Percentiles rank a stretch among this genome's conserved stretches.
phyloP scores from a whole-genome alignment of 352 stramenopile genomes.

The Phytophthora idaei region DNA sequence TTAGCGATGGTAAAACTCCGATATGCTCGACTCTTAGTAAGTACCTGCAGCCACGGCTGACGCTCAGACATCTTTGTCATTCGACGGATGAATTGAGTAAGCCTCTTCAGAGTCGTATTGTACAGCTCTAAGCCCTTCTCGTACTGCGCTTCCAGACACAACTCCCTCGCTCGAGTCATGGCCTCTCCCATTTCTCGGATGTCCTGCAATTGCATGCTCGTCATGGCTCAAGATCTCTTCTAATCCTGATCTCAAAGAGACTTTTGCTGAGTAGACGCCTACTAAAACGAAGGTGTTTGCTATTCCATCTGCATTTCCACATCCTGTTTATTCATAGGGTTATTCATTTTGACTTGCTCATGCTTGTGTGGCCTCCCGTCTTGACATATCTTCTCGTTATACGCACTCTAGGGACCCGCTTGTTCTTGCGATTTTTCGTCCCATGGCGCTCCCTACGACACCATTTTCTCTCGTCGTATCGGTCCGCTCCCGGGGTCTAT shows the following conservation, averaged over 20 bases:
- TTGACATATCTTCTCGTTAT: slow-evolving; percentile 19
- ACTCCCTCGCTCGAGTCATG: slow-evolving; percentile 59
- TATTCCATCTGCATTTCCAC: slow-evolving; percentile 13
- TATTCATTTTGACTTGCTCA: slow-evolving; percentile 23
- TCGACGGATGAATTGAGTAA: slow-evolving; percentile 67
- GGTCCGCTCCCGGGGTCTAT: slow-evolving; percentile 6
- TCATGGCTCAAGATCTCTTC: slow-evolving; percentile 20
- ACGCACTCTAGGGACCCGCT: slow-evolving; percentile 18
- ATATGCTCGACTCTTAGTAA: neutral
- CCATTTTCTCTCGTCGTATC: slow-evolving; percentile 25
- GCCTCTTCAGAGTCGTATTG: slow-evolving; percentile 56
- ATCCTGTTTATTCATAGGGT: slow-evolving; percentile 24
- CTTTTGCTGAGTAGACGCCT: slow-evolving; percentile 8
- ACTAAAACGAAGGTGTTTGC: neutral
- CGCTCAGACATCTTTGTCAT: slow-evolving; percentile 78
- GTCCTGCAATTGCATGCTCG: slow-evolving; percentile 60
- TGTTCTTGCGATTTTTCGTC: slow-evolving; percentile 29
- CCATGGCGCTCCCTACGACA: slow-evolving; percentile 34
- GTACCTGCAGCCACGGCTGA: slow-evolving; percentile 81
- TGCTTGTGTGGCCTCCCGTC: neutral
- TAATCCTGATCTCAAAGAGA: slow-evolving; percentile 9
- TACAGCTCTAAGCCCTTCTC: slow-evolving; percentile 68
- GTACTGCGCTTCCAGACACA: slow-evolving; percentile 71
- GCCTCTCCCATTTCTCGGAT: slow-evolving; percentile 75
- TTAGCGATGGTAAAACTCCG: neutral